These are phyloP conservation scores for Dalbergia cultrata DNA, from an alignment of 306 rosid species.

Conservation along the genomic window DNA sequence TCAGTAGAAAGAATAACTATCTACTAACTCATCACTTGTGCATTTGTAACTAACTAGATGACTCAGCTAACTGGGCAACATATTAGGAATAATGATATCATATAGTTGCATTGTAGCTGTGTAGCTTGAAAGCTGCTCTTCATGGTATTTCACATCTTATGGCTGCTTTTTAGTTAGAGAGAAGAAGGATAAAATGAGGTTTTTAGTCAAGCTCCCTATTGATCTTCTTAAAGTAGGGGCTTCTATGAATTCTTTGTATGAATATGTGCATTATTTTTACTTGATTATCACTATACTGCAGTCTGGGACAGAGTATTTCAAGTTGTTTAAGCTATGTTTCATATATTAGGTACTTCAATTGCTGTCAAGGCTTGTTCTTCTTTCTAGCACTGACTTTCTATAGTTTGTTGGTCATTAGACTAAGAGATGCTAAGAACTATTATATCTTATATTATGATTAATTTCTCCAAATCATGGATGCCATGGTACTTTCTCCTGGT, in stretches of 20 bases:
- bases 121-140: too few relatives aligned
- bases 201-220: too few relatives aligned
- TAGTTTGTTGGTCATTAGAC: neutral
- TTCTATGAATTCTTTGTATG: neutral
- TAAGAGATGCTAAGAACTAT: neutral
- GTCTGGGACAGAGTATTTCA: slow-evolving; percentile 79
- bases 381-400: neutral
- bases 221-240: neutral
- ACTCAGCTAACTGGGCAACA: neutral
- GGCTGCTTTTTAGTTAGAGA: too few relatives aligned
- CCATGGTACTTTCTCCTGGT: neutral
- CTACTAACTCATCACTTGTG: neutral
- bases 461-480: neutral
- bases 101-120: too few relatives aligned
- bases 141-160: too few relatives aligned
- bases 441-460: slow-evolving; percentile 9
- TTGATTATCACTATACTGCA: slow-evolving; percentile 72
- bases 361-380: slow-evolving; percentile 1
- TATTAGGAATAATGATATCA: too few relatives aligned
- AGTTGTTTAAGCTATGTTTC: slow-evolving; percentile 77
- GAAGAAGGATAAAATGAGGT: too few relatives aligned
- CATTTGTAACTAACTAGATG: neutral
- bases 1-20: neutral
- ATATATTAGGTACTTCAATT: slow-evolving; percentile 71
- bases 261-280: slow-evolving; percentile 22